Evolutionary conservation across 169 alveolate genomes (phyloP), one percentile per base, ranked within the genome.

Genomic region (Plasmodium reichenowi): DNA sequence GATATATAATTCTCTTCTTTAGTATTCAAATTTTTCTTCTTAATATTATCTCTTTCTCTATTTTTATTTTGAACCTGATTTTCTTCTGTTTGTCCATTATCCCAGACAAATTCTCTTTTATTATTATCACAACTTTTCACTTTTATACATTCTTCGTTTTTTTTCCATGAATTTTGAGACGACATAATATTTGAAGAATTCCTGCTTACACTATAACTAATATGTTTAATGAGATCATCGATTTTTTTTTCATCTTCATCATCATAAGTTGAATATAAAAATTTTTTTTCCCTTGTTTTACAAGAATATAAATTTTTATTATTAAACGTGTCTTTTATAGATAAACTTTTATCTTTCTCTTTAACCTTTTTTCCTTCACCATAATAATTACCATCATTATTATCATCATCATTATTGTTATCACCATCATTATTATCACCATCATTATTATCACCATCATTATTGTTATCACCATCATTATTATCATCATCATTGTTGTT

Each of bases 191-290:
- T 8, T 2, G 86, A 26, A 6, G 71, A 38, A 20, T 73, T 73
- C 38, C 29, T 54, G 9, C 72, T 29, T 47, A 73, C 66, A 45
- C 2, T 17, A 13, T 45, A 15, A 24, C 15, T 73, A n/a, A 73
- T 56, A 13, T n/a, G 26, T 26, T 73, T 10, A 54, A 73, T 73
- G 7, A 73, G 22, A 45, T 73, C 38, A 29, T 73, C 71, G 22
- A 73, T 73, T 54, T 73, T 17, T 62, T 47, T 58, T 20, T 60
- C n/a, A 17, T 62, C 45, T 24, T 62, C 71, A 22, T 62, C 71
- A 24, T 56, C 17, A 38, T 38, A 5, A 6, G 10, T 38, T 38
- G 47, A 38, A 38, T 38, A 38, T 38, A 38, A 38, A 38, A 38
- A 5, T 38, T 38, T 38, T 5, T 38, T 38, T 38, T 5, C 47